Evolutionary conservation across 2,329 filamentous ascomycete genomes (phyloP), one percentile per base, ranked within the genome.

Genomic region (Xylogone sp.): DNA sequence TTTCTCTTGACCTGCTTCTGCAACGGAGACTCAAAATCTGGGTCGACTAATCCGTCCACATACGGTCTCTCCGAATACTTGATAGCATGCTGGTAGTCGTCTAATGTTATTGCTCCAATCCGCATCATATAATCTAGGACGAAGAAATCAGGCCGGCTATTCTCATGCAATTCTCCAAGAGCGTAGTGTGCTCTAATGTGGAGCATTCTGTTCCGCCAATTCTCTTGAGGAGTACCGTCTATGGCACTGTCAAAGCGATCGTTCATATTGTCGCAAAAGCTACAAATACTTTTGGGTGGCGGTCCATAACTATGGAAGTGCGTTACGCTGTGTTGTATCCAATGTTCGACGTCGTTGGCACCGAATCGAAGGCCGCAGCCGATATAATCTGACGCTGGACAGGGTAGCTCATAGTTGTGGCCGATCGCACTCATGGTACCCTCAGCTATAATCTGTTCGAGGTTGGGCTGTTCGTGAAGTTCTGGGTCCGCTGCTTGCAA

Each of bases 141-240:
- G 24, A 53, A 56, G 45, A 69, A 73, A 50, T 79, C 77, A 2
- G 68, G 71, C 1, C 71, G 64, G 46, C 66, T 65, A 3, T 68
- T 18, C 0, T 54, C 22, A 1, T 44, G 50, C 1, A 47, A 57
- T 7, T 51, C 58, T 5, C 58, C 50, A 0, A 65, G 67, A 2
- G 62, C 42, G 12, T 60, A 49, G 53, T 83, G 80, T 0, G 52
- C 50, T 0, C 65, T 69, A 46, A 82, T 76, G 56, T 84, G 81
- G 2, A 61, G 24, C 75, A 83, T 76, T 2, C 79, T 71, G 1
- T 55, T 18, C 0, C 22, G 27, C 60, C 60, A 67, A 42, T 51
- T 61, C 34, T 39, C 12, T 7, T 39, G 13, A 5, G 8, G 10
- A 16, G 8, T 16, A 18, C n/a, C 34, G n/a, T 9, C 9, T 10